These are phyloP conservation scores for Clavariopsis aquatica DNA, from an alignment of 495 filamentous ascomycete species.

Conservation along the genomic window DNA sequence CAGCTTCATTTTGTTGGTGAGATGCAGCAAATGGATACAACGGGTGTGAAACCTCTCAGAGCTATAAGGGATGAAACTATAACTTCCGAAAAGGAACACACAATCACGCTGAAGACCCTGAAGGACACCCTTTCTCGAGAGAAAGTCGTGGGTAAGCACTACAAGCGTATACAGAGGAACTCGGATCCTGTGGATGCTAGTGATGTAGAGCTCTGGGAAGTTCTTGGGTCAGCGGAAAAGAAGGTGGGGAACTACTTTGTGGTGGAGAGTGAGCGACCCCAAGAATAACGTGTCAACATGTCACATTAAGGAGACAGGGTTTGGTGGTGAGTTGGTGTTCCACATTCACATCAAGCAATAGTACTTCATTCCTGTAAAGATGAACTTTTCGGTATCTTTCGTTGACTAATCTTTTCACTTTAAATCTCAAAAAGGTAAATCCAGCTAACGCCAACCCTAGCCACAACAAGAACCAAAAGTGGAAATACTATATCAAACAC, in stretches of 20 bases:
- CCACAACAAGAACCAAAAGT: not conserved
- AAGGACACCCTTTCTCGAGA: slow-evolving; percentile 57
- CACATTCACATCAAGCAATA: not conserved
- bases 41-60: slow-evolving; percentile 67
- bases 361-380: not conserved
- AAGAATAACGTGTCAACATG: slow-evolving; percentile 1
- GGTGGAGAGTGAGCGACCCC: slow-evolving; percentile 61
- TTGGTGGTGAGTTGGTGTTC: not conserved
- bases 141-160: slow-evolving; percentile 55
- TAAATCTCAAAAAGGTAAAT: not conserved
- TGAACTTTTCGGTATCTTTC: not conserved
- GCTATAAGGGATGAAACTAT: slow-evolving; percentile 80
- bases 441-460: not conserved
- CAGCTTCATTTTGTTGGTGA: slow-evolving; percentile 88
- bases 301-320: not conserved
- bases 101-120: slow-evolving; percentile 55
- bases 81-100: slow-evolving; percentile 55
- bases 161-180: slow-evolving; percentile 45
- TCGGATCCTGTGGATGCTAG: slow-evolving; percentile 38
- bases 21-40: slow-evolving; percentile 78
- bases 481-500: not conserved
- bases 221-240: slow-evolving; percentile 63
- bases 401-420: not conserved
- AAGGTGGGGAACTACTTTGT: slow-evolving; percentile 76
- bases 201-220: slow-evolving; percentile 64